A percentile compares a stretch with the other conserved stretches of the same genome.
Conservation (phyloP, 192 early-diverging fungal genomes). For the Mortierella hygrophila region DNA sequence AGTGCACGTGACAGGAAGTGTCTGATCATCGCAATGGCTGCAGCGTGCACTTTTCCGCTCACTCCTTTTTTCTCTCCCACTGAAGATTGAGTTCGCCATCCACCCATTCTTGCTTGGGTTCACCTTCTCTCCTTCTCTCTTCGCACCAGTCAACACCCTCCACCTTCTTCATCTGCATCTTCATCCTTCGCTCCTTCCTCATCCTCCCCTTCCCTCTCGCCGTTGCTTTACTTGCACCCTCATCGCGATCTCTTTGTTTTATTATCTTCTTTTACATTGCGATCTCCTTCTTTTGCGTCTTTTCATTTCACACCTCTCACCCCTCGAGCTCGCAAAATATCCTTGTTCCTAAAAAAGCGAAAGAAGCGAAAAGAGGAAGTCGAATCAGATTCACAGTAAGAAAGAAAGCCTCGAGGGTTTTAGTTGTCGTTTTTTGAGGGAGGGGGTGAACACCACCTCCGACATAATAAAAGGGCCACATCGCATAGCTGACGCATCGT, state of each 20-base stretch:
- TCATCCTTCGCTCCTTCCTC: not conserved
- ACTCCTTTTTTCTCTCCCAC: not conserved
- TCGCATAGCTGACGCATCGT: not conserved
- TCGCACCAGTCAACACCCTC: not conserved
- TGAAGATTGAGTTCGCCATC: not conserved
- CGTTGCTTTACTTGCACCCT: not conserved
- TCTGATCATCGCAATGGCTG: not conserved
- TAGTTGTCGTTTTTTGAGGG: not conserved
- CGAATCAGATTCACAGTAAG: not conserved
- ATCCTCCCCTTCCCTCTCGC: not conserved
- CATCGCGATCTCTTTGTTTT: not conserved
- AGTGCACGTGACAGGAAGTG: not conserved
- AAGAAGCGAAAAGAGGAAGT: not conserved
- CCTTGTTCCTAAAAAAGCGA: not conserved
- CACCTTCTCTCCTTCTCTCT: not conserved
- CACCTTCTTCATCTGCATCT: slow-evolving; percentile 10
- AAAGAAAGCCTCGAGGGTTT: not conserved
- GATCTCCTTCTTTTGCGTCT: not conserved
- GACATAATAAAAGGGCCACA: not conserved
- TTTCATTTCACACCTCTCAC: not conserved
- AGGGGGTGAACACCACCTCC: not conserved
- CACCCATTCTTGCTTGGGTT: not conserved
- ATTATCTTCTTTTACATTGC: not conserved
- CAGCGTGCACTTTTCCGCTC: not conserved
- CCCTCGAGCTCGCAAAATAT: not conserved